A percentile compares a stretch with the other conserved stretches of the same genome.
phyloP scores from a whole-genome alignment of 305 asterid species.

The Solanum hybrid region DNA sequence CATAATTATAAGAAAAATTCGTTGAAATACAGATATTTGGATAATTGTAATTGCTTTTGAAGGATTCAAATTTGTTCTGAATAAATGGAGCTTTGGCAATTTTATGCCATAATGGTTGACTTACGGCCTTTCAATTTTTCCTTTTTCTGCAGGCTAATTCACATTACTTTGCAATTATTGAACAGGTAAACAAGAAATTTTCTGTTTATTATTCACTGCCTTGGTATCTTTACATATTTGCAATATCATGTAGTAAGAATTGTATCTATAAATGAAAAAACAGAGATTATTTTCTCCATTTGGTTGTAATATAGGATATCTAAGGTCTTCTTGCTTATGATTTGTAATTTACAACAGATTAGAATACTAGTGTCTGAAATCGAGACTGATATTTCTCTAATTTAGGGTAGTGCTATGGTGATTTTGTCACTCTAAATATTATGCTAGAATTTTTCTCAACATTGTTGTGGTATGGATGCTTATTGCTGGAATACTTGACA shows the following conservation, averaged over 20 bases:
- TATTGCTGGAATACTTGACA: not conserved
- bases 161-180: slow-evolving; percentile 90
- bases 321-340: not conserved
- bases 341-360: not conserved
- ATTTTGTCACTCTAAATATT: not conserved
- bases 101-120: slow-evolving; percentile 8
- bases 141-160: slow-evolving; percentile 84
- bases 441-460: not conserved
- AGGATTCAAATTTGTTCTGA: not conserved
- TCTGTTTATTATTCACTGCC: not conserved
- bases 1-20: not conserved
- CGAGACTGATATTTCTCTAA: not conserved
- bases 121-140: slow-evolving; percentile 11
- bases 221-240: not conserved
- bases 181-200: slow-evolving; percentile 54
- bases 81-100: not conserved
- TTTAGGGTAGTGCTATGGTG: not conserved
- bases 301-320: not conserved
- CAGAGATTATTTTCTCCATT: not conserved
- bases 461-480: not conserved
- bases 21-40: not conserved
- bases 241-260: not conserved
- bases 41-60: not conserved
- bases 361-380: not conserved
- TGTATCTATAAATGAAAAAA: not conserved